Conservation (phyloP, 495 filamentous ascomycete species). For the Glarea lozoyensis region DNA sequence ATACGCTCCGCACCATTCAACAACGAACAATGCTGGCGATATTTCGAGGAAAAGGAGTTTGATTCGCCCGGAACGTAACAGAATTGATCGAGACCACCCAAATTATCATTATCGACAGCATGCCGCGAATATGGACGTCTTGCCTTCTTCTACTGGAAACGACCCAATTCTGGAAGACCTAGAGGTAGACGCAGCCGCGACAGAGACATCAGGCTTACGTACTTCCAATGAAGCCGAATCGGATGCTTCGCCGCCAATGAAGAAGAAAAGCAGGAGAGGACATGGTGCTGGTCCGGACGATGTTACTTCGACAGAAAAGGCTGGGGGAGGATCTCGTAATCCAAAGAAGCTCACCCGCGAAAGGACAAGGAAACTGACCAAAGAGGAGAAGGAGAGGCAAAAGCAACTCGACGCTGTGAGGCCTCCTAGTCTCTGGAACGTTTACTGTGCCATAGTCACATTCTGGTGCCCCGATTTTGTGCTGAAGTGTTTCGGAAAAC, state of each 20-base stretch:
- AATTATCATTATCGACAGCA: constrained; percentile 93
- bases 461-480: constrained; percentile 91
- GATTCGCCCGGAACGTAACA: constrained; percentile 77
- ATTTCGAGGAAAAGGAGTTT: constrained; percentile 71
- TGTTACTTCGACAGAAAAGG: constrained; percentile 15
- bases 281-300: constrained; percentile 21
- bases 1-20: neutral
- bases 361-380: constrained; percentile 39
- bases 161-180: constrained; percentile 75
- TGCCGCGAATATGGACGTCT: constrained; percentile 77
- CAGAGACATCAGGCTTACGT: constrained; percentile 17
- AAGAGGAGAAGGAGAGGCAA: constrained; percentile 47
- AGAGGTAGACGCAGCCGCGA: constrained; percentile 26
- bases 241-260: constrained; percentile 35
- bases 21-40: constrained; percentile 24
- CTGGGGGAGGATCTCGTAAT: neutral
- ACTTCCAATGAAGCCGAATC: constrained; percentile 19
- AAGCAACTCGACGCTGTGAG: constrained; percentile 56
- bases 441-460: constrained; percentile 88
- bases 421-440: constrained; percentile 85
- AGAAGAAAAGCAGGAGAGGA: constrained; percentile 30
- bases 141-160: constrained; percentile 84
- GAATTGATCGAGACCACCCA: constrained; percentile 73
- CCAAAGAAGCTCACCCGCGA: constrained; percentile 31
- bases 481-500: constrained; percentile 77